phyloP scores from a whole-genome alignment of 2,329 filamentous ascomycete species.

The Trichoderma koningiopsis region DNA sequence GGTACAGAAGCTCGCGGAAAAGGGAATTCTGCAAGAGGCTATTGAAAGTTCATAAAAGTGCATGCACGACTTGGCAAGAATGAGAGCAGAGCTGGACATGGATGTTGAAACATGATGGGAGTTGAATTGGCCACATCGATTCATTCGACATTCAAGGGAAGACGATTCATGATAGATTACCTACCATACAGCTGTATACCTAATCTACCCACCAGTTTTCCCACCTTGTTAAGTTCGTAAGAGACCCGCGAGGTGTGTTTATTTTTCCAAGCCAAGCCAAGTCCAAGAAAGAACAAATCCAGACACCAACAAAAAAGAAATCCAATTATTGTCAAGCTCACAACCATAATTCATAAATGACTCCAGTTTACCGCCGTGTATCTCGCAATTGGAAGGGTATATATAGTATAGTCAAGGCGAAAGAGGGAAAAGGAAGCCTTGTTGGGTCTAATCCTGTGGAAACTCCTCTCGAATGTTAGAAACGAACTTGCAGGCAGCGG shows the following conservation, averaged over 20 bases:
- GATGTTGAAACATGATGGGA: background rate
- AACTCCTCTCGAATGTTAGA: slow-evolving; percentile 82
- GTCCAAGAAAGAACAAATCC: background rate
- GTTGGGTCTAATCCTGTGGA: slow-evolving; percentile 70
- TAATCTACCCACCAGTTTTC: background rate
- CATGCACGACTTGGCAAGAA: background rate
- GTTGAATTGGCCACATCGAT: background rate
- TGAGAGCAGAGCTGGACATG: background rate
- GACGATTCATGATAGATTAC: background rate
- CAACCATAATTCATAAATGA: background rate
- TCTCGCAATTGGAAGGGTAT: background rate
- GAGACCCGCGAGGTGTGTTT: background rate
- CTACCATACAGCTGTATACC: background rate
- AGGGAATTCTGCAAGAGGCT: slow-evolving; percentile 57
- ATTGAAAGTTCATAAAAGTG: slow-evolving; percentile 31
- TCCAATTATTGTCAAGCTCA: background rate
- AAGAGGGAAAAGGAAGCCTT: background rate
- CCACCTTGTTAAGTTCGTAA: background rate
- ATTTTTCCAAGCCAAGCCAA: background rate
- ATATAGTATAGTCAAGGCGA: background rate
- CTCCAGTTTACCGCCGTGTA: background rate
- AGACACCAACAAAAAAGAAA: background rate
- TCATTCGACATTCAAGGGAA: background rate
- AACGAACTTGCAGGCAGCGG: slow-evolving; percentile 66
- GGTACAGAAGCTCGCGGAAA: slow-evolving; percentile 68